phyloP scores from a whole-genome alignment of 1,139 yeast species.

The Hyphopichia fennica region DNA sequence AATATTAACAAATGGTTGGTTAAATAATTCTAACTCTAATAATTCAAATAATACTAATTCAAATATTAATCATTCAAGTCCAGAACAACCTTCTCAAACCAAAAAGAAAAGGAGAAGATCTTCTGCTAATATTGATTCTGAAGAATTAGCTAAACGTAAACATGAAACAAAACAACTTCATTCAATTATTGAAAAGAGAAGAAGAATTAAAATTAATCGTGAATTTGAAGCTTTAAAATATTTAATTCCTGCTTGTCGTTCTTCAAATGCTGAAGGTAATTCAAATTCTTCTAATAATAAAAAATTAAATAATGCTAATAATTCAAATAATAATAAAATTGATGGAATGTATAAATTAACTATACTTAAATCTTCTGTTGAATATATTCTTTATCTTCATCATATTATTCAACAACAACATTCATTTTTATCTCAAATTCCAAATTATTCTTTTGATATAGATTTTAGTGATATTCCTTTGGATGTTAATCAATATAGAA shows the following conservation, averaged over 20 bases:
- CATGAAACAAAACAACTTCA: slow-evolving; percentile 66
- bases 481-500: slow-evolving; percentile 58
- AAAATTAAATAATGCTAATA: slow-evolving; percentile 11
- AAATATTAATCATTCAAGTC: slow-evolving; percentile 1
- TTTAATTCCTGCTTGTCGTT: slow-evolving; percentile 75
- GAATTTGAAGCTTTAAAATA: slow-evolving; percentile 81
- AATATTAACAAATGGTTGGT: slow-evolving; percentile 41
- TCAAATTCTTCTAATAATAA: slow-evolving; percentile 15
- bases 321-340: slow-evolving; percentile 36
- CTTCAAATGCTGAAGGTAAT: slow-evolving; percentile 19
- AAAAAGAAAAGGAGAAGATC: slow-evolving; percentile 51
- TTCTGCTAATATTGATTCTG: slow-evolving; percentile 46
- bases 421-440: slow-evolving; percentile 14
- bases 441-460: slow-evolving; percentile 34
- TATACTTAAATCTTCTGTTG: slow-evolving; percentile 77
- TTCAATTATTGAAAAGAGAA: slow-evolving; percentile 75
- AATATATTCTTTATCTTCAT: slow-evolving; percentile 71
- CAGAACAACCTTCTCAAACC: slow-evolving; percentile 6
- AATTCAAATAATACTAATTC: neutral
- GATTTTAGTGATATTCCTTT: slow-evolving; percentile 53
- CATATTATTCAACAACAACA: slow-evolving; percentile 52
- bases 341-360: slow-evolving; percentile 81
- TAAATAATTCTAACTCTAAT: neutral
- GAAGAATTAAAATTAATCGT: slow-evolving; percentile 76
- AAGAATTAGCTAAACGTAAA: slow-evolving; percentile 55